Percentiles rank a stretch among this genome's conserved stretches.
Conservation (phyloP, 2,329 filamentous ascomycete genomes). For the Akanthomyces muscarius region DNA sequence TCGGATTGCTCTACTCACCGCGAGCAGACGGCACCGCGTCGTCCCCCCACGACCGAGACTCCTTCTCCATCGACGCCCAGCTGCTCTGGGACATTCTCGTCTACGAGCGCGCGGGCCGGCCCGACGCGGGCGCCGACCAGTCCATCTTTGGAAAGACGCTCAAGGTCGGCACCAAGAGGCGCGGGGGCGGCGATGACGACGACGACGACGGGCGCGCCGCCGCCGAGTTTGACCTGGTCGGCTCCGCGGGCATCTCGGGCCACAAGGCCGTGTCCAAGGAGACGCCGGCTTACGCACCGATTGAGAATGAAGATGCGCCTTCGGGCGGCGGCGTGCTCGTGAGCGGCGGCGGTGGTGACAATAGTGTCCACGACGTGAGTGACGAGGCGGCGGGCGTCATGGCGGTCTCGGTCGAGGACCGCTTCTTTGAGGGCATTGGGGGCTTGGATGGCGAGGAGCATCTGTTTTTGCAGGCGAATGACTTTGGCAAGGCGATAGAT, state of each 20-base stretch:
- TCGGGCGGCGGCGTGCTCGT: conserved; percentile 3
- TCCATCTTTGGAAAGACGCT: conserved; percentile 24
- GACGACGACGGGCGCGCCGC: conserved; percentile 19
- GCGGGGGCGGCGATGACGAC: not conserved
- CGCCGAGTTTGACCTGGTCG: conserved; percentile 34
- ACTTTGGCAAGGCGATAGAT: conserved; percentile 33
- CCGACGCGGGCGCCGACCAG: conserved; percentile 21
- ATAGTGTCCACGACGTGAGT: not conserved
- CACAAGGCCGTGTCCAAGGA: conserved; percentile 35
- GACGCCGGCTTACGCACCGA: conserved; percentile 32
- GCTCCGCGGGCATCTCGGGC: conserved; percentile 35
- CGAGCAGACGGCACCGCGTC: not conserved
- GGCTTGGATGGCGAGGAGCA: conserved; percentile 24
- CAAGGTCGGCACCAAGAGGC: conserved; percentile 1
- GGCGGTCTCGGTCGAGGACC: conserved; percentile 19
- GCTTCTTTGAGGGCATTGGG: conserved; percentile 23
- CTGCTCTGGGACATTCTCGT: conserved; percentile 35
- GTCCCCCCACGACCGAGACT: conserved; percentile 9
- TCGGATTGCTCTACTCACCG: conserved; percentile 19
- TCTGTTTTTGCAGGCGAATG: conserved; percentile 31
- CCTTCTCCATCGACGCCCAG: conserved; percentile 31
- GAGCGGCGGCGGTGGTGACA: not conserved
- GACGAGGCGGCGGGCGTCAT: not conserved
- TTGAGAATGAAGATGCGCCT: conserved; percentile 26
- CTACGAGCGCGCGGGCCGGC: conserved; percentile 32